phyloP scores from a whole-genome alignment of 306 rosid genomes.

The Medicago truncatula region DNA sequence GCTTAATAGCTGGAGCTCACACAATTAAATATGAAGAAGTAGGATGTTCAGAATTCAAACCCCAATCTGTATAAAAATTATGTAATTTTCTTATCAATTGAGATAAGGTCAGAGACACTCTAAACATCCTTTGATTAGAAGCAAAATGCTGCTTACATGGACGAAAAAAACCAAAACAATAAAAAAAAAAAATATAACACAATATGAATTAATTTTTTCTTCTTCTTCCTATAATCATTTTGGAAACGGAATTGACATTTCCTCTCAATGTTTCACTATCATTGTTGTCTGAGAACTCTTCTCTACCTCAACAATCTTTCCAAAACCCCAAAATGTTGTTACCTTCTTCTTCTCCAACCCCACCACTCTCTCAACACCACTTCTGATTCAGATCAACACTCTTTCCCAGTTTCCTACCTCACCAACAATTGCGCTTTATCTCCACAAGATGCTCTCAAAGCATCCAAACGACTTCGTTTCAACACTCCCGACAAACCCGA shows the following conservation, averaged over 20 bases:
- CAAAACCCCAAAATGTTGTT: neutral
- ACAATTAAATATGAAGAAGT: no score
- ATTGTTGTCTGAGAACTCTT: neutral
- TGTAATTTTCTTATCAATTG: no score
- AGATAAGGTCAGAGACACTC: no score
- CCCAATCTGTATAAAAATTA: no score
- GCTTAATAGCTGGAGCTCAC: no score
- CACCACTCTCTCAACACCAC: neutral
- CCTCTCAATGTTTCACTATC: neutral
- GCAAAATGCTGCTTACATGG: no score
- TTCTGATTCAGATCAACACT: neutral
- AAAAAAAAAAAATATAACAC: no score
- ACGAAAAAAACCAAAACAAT: no score
- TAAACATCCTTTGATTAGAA: no score
- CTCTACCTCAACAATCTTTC: neutral
- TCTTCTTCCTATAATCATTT: no score
- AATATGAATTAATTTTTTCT: no score
- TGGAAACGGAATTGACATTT: neutral
- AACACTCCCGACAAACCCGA: conserved; percentile 43
- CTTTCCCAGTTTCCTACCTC: conserved; percentile 49
- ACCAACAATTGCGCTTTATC: conserved; percentile 40
- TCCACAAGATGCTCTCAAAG: conserved; percentile 41
- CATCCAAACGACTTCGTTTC: conserved; percentile 37
- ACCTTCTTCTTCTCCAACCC: neutral
- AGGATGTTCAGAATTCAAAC: no score